phyloP scores from a whole-genome alignment of 805 yeast genomes.

The Candida vartiovaarae region DNA sequence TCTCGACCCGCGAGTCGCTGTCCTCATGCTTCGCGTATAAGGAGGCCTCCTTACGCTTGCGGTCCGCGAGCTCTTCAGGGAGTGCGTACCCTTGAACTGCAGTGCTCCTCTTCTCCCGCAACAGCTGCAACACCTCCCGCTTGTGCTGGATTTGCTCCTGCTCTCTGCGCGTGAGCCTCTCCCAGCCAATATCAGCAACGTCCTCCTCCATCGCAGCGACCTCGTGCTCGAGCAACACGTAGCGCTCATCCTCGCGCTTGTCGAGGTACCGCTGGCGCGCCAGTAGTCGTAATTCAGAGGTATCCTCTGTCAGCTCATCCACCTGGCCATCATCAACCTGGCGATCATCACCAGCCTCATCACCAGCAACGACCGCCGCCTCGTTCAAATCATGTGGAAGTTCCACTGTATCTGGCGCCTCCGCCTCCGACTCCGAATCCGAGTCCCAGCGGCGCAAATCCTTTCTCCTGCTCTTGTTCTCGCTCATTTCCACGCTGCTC shows the following conservation, averaged over 20 bases:
- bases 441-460: conserved; percentile 18
- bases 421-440: conserved; percentile 12
- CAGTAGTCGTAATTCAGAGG: conserved; percentile 28
- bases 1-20: conserved; percentile 13
- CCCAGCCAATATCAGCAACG: conserved; percentile 47
- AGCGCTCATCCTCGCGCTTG: conserved; percentile 41
- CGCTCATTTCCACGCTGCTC: not conserved
- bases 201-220: conserved; percentile 43
- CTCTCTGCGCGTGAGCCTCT: conserved; percentile 40
- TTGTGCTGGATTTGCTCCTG: conserved; percentile 45
- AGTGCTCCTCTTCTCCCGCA: conserved; percentile 31
- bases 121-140: conserved; percentile 39
- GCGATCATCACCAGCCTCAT: too few species aligned
- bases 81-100: conserved; percentile 37
- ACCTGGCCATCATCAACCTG: not conserved
- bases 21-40: conserved; percentile 37
- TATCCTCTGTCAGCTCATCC: not conserved
- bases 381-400: too few species aligned
- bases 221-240: conserved; percentile 38
- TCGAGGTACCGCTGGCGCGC: conserved; percentile 44
- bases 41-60: conserved; percentile 44
- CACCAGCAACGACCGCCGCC: not conserved
- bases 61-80: conserved; percentile 55
- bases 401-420: not conserved
- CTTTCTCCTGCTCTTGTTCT: conserved; percentile 2